phyloP scores from a whole-genome alignment of 2,329 filamentous ascomycete genomes.

The Colletotrichum tanaceti region DNA sequence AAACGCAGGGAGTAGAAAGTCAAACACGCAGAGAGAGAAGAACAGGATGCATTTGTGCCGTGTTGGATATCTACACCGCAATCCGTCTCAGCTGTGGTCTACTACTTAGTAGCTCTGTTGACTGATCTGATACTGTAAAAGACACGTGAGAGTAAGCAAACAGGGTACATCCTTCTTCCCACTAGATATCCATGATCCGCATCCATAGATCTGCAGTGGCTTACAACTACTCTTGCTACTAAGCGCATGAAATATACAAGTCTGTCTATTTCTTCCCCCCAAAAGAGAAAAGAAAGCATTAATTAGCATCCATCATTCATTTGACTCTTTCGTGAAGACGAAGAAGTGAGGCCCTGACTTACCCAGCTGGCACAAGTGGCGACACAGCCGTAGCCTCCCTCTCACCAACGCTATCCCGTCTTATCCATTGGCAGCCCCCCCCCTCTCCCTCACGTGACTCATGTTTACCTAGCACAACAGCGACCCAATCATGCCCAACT shows the following conservation, averaged over 20 bases:
- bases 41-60: too few species aligned
- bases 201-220: background rate
- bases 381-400: too few species aligned
- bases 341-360: conserved; percentile 4
- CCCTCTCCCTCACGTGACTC: background rate
- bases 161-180: background rate
- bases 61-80: background rate
- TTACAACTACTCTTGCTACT: conserved; percentile 17
- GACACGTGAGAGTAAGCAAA: background rate
- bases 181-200: too few species aligned
- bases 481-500: conserved; percentile 31
- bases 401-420: background rate
- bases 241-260: conserved; percentile 8
- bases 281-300: conserved; percentile 9
- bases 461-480: conserved; percentile 1
- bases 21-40: too few species aligned
- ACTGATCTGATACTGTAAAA: background rate
- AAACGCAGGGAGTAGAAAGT: too few species aligned
- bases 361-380: background rate
- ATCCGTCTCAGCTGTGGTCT: background rate
- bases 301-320: background rate
- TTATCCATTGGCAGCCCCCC: background rate
- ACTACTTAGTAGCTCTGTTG: background rate
- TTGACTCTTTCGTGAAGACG: background rate
- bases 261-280: background rate